Evolutionary conservation across 2,329 filamentous ascomycete species (phyloP), one percentile per base, ranked within the genome.

Genomic region (Cladosporium sp.): DNA sequence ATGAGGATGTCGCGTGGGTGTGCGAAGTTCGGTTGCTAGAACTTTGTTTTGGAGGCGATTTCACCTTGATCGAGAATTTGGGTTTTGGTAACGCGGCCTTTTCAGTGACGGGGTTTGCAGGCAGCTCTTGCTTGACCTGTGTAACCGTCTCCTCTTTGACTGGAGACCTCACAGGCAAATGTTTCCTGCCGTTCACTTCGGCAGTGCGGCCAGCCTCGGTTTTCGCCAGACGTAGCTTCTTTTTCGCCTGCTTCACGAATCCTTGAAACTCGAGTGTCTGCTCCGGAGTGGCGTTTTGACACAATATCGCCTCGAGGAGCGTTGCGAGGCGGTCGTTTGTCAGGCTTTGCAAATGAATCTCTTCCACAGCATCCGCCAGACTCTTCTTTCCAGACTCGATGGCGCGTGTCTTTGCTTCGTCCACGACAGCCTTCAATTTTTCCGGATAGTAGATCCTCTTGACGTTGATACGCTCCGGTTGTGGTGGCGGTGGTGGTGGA

Each of bases 181-280:
- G 66, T 65, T 71, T 63, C 36, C 67, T 64, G 65, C 68, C 69
- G 68, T 70, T 71, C 25, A 36, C 32, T 72, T 70, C 64, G 71
- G 76, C 64, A 75, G 75, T 28, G 11, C 49, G 57, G n/a, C 25
- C 53, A 53, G 30, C 36, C 48, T 65, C 53, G 25, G n/a, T 26
- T 30, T 30, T 58, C 4, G 56, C 56, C 23, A 23, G 28, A 26
- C 54, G 54, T 58, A 80, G 71, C 54, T 74, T 72, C 70, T 78
- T 80, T 71, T 81, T 82, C 36, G 78, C 78, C n/a, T 68, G 69
- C 53, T 76, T 79, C 66, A 83, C 79, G 62, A 77, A 78, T n/a
- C 65, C 67, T 66, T 80, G 78, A 67, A 84, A 84, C 30, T 72
- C 70, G 23, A 49, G 39, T 32, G 74, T 78, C 66, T 84, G 79